phyloP scores from a whole-genome alignment of 495 filamentous ascomycete species.

The Tuber aestivum region DNA sequence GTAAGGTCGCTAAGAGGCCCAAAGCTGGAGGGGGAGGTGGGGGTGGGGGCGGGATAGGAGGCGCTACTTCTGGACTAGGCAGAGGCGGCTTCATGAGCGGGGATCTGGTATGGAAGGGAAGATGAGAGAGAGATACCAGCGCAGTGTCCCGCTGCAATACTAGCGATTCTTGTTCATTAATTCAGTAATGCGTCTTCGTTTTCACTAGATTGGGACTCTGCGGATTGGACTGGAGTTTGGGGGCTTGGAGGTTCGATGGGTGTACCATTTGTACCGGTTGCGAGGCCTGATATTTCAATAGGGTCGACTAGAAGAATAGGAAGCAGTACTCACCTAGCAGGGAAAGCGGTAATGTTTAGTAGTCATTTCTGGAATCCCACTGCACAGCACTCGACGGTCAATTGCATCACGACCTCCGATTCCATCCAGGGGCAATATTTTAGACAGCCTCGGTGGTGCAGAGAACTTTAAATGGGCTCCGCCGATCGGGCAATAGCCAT shows the following conservation, averaged over 20 bases:
- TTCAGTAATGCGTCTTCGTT: background rate
- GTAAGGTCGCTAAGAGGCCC: constrained; percentile 65
- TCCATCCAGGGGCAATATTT: background rate
- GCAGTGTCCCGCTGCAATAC: background rate
- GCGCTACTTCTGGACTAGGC: constrained; percentile 39
- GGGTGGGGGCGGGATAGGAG: constrained; percentile 31
- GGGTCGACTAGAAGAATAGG: background rate
- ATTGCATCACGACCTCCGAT: background rate
- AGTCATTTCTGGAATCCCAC: background rate
- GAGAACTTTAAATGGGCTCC: background rate
- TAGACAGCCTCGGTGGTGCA: background rate
- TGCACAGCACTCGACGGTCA: background rate
- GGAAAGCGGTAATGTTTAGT: background rate
- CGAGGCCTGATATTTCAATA: constrained; percentile 1
- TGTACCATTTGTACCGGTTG: constrained; percentile 1
- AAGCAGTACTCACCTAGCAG: background rate
- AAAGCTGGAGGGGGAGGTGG: constrained; percentile 49
- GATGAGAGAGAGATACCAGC: constrained; percentile 41
- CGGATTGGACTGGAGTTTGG: background rate
- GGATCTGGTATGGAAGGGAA: constrained; percentile 56
- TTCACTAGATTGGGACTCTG: background rate
- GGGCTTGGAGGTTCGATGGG: background rate
- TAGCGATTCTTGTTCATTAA: background rate
- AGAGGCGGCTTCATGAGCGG: constrained; percentile 48
- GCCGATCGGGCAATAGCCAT: background rate